Evolutionary conservation across 2,329 filamentous ascomycete species (phyloP).

Genomic region (Colletotrichum higginsianum): DNA sequence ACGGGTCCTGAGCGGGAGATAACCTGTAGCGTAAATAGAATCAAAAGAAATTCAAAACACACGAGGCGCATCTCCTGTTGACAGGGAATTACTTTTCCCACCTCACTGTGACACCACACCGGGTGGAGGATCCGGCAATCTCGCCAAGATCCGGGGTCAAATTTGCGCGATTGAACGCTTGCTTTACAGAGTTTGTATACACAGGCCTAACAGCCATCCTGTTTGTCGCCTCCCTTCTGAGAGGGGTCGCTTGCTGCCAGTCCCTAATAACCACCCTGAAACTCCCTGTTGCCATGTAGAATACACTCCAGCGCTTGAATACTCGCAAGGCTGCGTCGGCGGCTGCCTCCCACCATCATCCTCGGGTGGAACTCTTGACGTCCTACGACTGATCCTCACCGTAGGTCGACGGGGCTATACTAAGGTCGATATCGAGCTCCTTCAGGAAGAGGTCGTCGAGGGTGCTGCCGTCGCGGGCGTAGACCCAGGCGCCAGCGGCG

Average conservation of each 20-base stretch:
- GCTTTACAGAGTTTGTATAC: slow-evolving; percentile 25
- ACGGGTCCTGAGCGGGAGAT: slow-evolving; percentile 1
- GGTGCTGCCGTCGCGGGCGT: slow-evolving; percentile 84
- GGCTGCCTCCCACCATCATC: background rate
- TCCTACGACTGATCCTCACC: slow-evolving; percentile 41
- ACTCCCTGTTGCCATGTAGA: slow-evolving; percentile 40
- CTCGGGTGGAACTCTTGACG: background rate
- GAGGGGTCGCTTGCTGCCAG: background rate
- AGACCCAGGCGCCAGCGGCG: slow-evolving; percentile 85
- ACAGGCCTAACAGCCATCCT: slow-evolving; percentile 9
- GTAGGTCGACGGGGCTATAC: slow-evolving; percentile 45
- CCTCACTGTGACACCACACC: background rate
- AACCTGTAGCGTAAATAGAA: slow-evolving; percentile 25
- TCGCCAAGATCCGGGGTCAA: background rate
- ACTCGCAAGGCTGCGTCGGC: background rate
- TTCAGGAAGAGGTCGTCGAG: slow-evolving; percentile 80
- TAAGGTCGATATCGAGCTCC: slow-evolving; percentile 81
- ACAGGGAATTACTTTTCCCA: too few species aligned
- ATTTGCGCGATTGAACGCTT: slow-evolving; percentile 21
- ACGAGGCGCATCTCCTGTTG: background rate
- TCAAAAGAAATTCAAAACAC: background rate
- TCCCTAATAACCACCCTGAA: slow-evolving; percentile 19
- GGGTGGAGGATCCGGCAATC: background rate
- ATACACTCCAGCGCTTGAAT: slow-evolving; percentile 13
- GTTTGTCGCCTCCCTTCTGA: background rate